Conservation (phyloP, 495 filamentous ascomycete species). For the Lasiosphaeriaceae sp. region DNA sequence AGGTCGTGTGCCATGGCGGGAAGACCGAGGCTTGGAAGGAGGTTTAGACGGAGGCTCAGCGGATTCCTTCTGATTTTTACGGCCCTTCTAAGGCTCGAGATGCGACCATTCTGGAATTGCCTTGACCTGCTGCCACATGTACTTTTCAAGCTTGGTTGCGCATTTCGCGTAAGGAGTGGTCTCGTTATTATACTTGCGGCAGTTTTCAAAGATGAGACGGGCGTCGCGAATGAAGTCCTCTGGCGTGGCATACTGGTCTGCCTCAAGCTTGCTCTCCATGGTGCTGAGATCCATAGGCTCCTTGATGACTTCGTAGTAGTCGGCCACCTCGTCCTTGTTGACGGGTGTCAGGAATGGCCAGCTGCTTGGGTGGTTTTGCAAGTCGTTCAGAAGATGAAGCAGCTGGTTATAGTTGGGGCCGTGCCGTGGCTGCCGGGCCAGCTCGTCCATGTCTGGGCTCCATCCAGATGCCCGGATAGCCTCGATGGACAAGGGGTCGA, state of each 20-base stretch:
- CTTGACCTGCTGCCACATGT: constrained; percentile 90
- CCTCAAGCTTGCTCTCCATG: constrained; percentile 94
- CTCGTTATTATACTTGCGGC: constrained; percentile 93
- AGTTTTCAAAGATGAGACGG: constrained; percentile 90
- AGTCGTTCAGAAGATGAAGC: constrained; percentile 85
- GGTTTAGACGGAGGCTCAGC: no score
- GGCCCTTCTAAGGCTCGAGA: constrained; percentile 40
- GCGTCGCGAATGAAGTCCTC: constrained; percentile 94
- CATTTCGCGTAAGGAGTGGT: constrained; percentile 92
- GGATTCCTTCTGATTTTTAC: no score
- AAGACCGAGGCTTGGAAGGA: no score
- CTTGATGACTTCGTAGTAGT: constrained; percentile 98
- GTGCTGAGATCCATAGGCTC: constrained; percentile 96
- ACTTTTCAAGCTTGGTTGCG: constrained; percentile 93
- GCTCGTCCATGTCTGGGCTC: constrained; percentile 95
- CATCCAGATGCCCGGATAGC: constrained; percentile 88
- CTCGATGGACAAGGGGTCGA: constrained; percentile 76
- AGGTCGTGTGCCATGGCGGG: no score
- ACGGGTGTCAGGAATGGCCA: constrained; percentile 97
- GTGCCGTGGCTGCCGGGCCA: constrained; percentile 93
- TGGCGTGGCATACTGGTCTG: constrained; percentile 83
- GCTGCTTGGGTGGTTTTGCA: constrained; percentile 85
- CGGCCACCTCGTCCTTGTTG: constrained; percentile 88
- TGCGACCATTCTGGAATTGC: constrained; percentile 95
- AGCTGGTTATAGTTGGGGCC: constrained; percentile 95